phyloP scores from a whole-genome alignment of 208 protist genomes.

The Borovskyia barvae region DNA sequence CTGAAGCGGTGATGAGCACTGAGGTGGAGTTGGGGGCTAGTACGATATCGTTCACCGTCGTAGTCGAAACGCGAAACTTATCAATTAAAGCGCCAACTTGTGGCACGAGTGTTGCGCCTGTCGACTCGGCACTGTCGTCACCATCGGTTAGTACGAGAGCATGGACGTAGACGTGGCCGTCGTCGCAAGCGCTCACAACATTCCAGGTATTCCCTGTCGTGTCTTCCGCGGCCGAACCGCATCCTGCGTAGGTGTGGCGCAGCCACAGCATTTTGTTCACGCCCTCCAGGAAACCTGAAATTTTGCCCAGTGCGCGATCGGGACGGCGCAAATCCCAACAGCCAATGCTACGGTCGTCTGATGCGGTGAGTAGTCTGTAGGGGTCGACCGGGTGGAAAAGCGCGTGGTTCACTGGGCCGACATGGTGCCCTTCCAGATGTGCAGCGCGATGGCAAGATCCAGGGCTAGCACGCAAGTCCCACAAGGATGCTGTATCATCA shows the following conservation, averaged over 20 bases:
- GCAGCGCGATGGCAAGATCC: constrained; percentile 13
- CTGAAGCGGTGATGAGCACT: constrained; percentile 66
- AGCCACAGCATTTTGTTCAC: constrained; percentile 82
- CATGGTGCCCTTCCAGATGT: constrained; percentile 42
- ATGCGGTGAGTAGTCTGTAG: constrained; percentile 54
- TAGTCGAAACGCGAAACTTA: constrained; percentile 65
- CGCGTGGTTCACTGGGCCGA: constrained; percentile 73
- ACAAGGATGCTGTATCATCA: constrained; percentile 82
- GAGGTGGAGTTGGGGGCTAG: constrained; percentile 30
- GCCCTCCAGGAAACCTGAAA: constrained; percentile 68
- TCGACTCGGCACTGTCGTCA: not conserved
- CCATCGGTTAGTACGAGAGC: constrained; percentile 15
- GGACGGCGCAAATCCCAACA: constrained; percentile 68
- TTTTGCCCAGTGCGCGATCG: constrained; percentile 29
- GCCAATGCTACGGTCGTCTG: constrained; percentile 74
- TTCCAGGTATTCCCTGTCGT: constrained; percentile 10
- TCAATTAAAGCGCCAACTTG: constrained; percentile 52
- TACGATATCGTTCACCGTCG: constrained; percentile 78
- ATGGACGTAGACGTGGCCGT: constrained; percentile 82
- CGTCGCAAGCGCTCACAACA: constrained; percentile 77
- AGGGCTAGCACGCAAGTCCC: constrained; percentile 45
- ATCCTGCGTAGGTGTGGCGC: constrained; percentile 13
- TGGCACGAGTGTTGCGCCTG: constrained; percentile 1
- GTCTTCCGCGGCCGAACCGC: no score
- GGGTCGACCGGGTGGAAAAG: constrained; percentile 49